Percentiles rank a stretch among this genome's conserved stretches.
These are phyloP conservation scores for Brassica cretica DNA, from an alignment of 345 rosid species.

Conservation along the genomic window DNA sequence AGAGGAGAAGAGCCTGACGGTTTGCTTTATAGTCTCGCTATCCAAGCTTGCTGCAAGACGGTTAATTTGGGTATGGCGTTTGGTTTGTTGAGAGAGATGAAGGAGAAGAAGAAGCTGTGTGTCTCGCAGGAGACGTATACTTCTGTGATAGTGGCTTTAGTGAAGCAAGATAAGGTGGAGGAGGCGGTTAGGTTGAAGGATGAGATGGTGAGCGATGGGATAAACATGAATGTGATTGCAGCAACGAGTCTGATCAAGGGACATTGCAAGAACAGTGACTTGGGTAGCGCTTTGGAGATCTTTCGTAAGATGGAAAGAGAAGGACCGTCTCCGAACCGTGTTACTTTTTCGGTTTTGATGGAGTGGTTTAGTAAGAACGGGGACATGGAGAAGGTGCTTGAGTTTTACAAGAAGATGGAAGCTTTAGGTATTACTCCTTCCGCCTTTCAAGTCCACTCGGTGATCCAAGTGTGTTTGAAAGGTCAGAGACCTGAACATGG, in stretches of 20 bases:
- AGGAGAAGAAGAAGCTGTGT: conserved; percentile 46
- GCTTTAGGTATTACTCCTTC: conserved; percentile 48
- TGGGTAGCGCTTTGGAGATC: conserved; percentile 57
- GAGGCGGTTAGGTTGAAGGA: conserved; percentile 74
- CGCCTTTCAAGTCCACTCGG: conserved; percentile 50
- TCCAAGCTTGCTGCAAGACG: conserved; percentile 53
- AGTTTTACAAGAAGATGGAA: conserved; percentile 66
- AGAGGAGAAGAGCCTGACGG: conserved; percentile 57
- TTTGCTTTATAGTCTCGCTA: conserved; percentile 42
- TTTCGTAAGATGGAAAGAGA: conserved; percentile 54
- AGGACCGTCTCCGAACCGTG: conserved; percentile 60
- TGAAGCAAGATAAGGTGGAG: conserved; percentile 56
- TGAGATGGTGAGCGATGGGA: conserved; percentile 70
- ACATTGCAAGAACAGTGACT: conserved; percentile 53
- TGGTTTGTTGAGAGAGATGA: conserved; percentile 63
- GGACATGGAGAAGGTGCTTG: conserved; percentile 56
- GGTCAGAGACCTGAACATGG: conserved; percentile 48
- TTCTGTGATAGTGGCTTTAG: conserved; percentile 54
- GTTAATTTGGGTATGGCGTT: conserved; percentile 46
- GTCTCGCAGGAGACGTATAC: conserved; percentile 51
- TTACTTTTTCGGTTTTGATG: conserved; percentile 65
- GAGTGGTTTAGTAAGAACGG: conserved; percentile 62
- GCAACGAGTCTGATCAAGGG: conserved; percentile 73
- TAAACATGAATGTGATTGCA: conserved; percentile 54
- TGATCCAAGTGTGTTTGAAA: conserved; percentile 60